Percentiles rank a stretch among this genome's conserved stretches.
phyloP scores from a whole-genome alignment of 805 yeast genomes.

The Metschnikowia lunata region DNA sequence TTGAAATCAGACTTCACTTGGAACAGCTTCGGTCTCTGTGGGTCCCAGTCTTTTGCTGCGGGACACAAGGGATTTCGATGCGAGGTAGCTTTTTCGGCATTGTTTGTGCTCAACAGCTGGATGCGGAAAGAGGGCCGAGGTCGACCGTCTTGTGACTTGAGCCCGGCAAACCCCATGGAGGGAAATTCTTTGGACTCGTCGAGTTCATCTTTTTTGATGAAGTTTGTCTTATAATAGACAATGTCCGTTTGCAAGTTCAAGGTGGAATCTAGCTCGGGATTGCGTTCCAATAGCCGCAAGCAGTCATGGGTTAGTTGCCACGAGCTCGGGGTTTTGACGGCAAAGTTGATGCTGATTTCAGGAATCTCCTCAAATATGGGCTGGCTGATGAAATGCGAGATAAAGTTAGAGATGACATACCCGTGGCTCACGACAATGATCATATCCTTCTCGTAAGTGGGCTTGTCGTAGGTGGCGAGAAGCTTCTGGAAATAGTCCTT shows the following conservation, averaged over 20 bases:
- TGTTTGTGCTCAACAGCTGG: slow-evolving; percentile 15
- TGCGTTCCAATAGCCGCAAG: slow-evolving; percentile 24
- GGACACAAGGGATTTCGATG: slow-evolving; percentile 29
- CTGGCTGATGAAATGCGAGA: slow-evolving; percentile 38
- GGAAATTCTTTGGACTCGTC: slow-evolving; percentile 14
- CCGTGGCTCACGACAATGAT: slow-evolving; percentile 40
- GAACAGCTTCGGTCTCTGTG: slow-evolving; percentile 25
- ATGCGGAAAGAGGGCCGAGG: slow-evolving; percentile 37
- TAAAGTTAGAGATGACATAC: slow-evolving; percentile 35
- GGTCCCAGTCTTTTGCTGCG: slow-evolving; percentile 39
- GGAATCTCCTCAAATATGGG: slow-evolving; percentile 44
- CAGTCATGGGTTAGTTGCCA: slow-evolving; percentile 37
- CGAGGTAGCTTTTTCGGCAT: slow-evolving; percentile 5
- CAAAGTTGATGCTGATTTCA: slow-evolving; percentile 34
- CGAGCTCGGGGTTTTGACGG: slow-evolving; percentile 19
- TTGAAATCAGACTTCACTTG: slow-evolving; percentile 31
- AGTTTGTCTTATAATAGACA: slow-evolving; percentile 42
- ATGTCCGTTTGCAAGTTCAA: slow-evolving; percentile 40
- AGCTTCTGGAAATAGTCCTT: slow-evolving; percentile 38
- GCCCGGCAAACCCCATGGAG: slow-evolving; percentile 16
- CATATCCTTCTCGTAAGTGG: slow-evolving; percentile 27
- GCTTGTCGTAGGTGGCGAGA: slow-evolving; percentile 40
- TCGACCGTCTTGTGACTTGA: slow-evolving; percentile 13
- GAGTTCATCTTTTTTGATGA: slow-evolving; percentile 34
- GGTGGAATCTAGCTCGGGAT: slow-evolving; percentile 23